Conservation (phyloP, 306 rosid genomes). For the Luffa acutangula region DNA sequence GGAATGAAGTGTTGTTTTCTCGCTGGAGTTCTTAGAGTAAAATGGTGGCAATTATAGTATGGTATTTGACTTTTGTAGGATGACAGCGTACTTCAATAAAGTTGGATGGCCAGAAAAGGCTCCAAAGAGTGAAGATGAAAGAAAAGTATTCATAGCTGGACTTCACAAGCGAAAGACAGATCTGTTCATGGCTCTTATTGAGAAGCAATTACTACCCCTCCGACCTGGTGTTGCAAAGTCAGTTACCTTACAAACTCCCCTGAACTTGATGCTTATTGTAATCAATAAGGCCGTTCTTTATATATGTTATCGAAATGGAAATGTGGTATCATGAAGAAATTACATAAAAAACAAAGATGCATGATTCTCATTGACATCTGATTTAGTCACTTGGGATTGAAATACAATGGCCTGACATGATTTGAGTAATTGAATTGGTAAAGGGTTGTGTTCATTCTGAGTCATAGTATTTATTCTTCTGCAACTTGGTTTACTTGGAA, state of each 20-base stretch:
- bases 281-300: not conserved
- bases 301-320: not conserved
- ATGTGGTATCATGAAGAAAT: not conserved
- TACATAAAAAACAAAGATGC: not conserved
- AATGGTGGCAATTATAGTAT: not conserved
- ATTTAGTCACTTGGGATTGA: not conserved
- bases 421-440: not conserved
- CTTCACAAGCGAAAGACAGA: slow-evolving; percentile 95
- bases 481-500: not conserved
- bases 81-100: slow-evolving; percentile 90
- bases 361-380: not conserved
- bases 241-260: slow-evolving; percentile 23
- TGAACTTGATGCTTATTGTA: not conserved
- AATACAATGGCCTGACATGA: not conserved
- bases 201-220: slow-evolving; percentile 88
- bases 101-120: slow-evolving; percentile 90
- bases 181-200: slow-evolving; percentile 84
- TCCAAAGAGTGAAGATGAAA: slow-evolving; percentile 59
- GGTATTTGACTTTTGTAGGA: slow-evolving; percentile 31
- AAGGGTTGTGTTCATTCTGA: not conserved
- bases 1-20: not conserved
- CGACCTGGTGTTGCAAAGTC: slow-evolving; percentile 97
- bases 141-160: slow-evolving; percentile 74
- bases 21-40: not conserved
- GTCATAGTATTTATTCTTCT: not conserved